Conservation (phyloP, 768 basidiomycete species). For the Baorangia bicolor region DNA sequence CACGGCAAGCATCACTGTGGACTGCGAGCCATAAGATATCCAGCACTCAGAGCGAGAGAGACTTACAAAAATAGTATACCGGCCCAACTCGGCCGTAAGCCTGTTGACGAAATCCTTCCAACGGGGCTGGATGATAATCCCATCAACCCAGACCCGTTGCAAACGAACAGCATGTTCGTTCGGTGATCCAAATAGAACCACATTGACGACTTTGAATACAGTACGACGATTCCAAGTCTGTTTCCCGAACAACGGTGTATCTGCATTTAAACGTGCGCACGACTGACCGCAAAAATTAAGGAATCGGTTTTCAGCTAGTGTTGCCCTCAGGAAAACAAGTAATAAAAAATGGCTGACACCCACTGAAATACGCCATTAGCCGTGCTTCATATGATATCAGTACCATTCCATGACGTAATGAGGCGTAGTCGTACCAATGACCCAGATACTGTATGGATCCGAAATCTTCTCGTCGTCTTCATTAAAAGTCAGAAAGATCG, state of each 20-base stretch:
- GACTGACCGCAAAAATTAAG: conserved; percentile 13
- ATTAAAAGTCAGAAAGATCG: neutral
- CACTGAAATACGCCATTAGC: conserved; percentile 14
- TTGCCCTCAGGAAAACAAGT: neutral
- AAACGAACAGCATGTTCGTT: conserved; percentile 14
- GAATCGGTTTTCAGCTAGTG: conserved; percentile 13
- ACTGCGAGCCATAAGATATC: neutral
- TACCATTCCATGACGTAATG: neutral
- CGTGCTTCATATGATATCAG: conserved; percentile 9
- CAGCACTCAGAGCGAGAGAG: neutral
- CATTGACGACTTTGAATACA: neutral
- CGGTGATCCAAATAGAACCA: conserved; percentile 2
- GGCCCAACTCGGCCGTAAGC: conserved; percentile 2
- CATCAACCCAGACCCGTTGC: conserved; percentile 9
- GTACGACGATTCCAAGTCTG: conserved; percentile 3
- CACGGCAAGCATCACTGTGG: conserved; percentile 14
- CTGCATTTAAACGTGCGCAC: conserved; percentile 11
- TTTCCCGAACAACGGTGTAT: conserved; percentile 3
- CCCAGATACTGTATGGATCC: conserved; percentile 8
- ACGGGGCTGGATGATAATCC: conserved; percentile 4
- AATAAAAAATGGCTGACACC: neutral
- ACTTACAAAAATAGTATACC: conserved; percentile 11
- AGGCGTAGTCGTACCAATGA: conserved; percentile 6
- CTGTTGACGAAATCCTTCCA: conserved; percentile 12
- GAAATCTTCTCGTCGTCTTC: conserved; percentile 1